Evolutionary conservation across 768 basidiomycete genomes (phyloP), one percentile per base, ranked within the genome.

Genomic region (Boletales sp.): DNA sequence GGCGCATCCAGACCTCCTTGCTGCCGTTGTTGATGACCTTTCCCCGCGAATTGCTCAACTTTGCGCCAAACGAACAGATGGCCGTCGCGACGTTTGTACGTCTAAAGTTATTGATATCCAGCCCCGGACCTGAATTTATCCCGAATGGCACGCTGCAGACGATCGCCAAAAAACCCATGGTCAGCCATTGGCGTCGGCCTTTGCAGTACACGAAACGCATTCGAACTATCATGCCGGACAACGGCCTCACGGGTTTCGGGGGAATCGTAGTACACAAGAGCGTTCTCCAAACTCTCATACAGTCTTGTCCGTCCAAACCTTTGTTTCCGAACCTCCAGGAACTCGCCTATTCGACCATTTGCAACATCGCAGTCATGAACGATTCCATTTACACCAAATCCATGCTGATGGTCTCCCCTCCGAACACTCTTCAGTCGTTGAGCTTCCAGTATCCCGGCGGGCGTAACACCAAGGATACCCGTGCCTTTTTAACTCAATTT

Each of bases 311-410:
- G 2, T 53, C 52, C 21, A 50, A 49, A 25, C 57, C 61, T 12
- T 17, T 60, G 12, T 54, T 62, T 19, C 58, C 54, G 15, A 63
- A 60, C 37, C 58, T 63, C 2, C 57, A 63, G 52, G 61, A 62
- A 37, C 61, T 62, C 30, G 36, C 33, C 5, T 51, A 50, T 11
- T 15, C 49, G 1, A 46, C 48, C 2, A 48, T 63, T 5, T 63
- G 57, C 34, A 62, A 59, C 49, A 56, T 62, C 14, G 30, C 47
- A 32, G 46, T 60, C 46, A 42, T 52, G 8, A 50, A 59, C 17
- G 43, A 38, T 11, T 32, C 50, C 15, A 52, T 49, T 0, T 61
- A 61, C 39, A 46, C 46, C 2, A 51, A 49, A 41, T 51, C 46
- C 30, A 17, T 63, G 18, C 54, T 52, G 36, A 19, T 46, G 38